phyloP scores from a whole-genome alignment of 257 asterid genomes.

The Cynanchum wilfordii region DNA sequence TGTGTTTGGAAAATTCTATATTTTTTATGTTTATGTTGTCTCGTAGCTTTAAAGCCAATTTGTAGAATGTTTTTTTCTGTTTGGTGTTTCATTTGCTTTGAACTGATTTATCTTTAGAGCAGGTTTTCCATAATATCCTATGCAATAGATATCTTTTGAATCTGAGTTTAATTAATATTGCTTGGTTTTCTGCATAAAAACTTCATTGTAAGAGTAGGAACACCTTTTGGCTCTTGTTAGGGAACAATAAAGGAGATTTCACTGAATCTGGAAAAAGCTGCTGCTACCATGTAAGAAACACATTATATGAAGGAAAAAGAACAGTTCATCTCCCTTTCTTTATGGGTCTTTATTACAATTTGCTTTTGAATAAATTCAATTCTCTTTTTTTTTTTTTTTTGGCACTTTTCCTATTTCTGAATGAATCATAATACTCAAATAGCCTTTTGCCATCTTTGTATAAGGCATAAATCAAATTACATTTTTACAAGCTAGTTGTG shows the following conservation, averaged over 20 bases:
- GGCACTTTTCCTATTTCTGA: neutral
- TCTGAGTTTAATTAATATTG: no score
- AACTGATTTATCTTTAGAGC: no score
- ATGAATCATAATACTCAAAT: neutral
- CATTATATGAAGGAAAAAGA: neutral
- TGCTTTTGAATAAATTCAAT: neutral
- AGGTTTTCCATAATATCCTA: no score
- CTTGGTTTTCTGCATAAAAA: no score
- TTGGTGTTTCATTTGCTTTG: no score
- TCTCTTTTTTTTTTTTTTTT: neutral
- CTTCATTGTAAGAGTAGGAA: no score
- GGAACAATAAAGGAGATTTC: neutral
- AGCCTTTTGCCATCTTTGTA: neutral
- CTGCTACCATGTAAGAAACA: neutral
- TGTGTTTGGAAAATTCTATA: no score
- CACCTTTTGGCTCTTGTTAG: neutral
- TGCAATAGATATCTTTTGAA: no score
- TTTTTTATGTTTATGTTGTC: no score
- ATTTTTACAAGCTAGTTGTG: neutral
- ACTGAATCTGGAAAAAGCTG: neutral
- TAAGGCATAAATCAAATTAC: constrained; percentile 3
- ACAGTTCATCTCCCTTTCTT: neutral
- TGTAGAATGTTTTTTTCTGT: no score
- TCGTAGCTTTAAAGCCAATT: no score
- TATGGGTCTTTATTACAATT: neutral